Base-by-base conservation (phyloP, 2,329 filamentous ascomycete species). In the Fusarium sororula region DNA sequence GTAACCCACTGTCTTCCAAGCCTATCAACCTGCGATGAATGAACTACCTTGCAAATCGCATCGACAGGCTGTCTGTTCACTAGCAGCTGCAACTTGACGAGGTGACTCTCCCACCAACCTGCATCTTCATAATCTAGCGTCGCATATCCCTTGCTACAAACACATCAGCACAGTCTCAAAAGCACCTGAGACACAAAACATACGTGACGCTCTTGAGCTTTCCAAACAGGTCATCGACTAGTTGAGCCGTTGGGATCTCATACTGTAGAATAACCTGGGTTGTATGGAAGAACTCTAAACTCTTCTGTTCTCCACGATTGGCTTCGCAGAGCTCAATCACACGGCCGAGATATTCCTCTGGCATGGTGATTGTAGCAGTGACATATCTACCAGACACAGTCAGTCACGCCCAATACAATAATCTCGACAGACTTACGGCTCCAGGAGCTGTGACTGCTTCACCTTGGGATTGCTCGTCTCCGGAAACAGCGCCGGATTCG, bases 191-290 rank as follows among this genome's bases (percentile, higher is more conserved):
- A 18, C 1, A 18, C 13, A n/a, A 15, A 79, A 79, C 83, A 67
- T 79, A 86, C 61, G 95, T 98, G 0, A 91, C 89, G 42, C 95
- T 94, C 82, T 99, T 99, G 60, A 99, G 87, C 83, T 97, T 98
- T 59, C 96, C 96, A 81, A 99, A 99, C 80, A 99, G 92, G 82
- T 99, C 96, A 77, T 98, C 96, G 2, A 99, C 96, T 8, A 99
- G 87, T 61, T 98, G 94, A 4, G 95, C 91, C 2, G 98, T 88
- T 0, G 96, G 96, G 3, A 99, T 84, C 59, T 95, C 90, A 81
- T 99, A 99, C 78, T 96, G 96, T 39, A 99, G 85, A 72, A 99
- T 98, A 66, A 98, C 96, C 82, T 99, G 96, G 0, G 92, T 94
- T 4, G 93, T 87, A 18, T 95, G 95, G 84, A 98, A 98, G 85